Evolutionary conservation across 2,329 filamentous ascomycete genomes (phyloP).

Genomic region (Penicillium janthinellum): DNA sequence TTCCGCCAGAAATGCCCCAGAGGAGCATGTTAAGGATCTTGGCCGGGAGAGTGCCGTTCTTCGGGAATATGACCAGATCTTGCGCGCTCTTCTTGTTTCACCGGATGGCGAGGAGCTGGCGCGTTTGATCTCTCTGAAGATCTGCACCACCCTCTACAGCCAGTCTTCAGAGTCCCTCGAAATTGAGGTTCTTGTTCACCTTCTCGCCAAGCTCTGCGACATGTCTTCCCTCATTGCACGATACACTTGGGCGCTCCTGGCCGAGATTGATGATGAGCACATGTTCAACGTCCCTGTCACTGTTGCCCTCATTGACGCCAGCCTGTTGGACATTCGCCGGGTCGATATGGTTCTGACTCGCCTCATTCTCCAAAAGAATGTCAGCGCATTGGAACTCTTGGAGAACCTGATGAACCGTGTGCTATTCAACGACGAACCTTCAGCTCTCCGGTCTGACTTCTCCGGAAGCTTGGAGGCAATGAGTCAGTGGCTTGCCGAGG

Average conservation of each 20-base stretch:
- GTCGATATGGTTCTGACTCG: constrained; percentile 74
- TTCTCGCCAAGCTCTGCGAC: constrained; percentile 64
- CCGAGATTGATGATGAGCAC: constrained; percentile 59
- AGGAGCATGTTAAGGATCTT: constrained; percentile 61
- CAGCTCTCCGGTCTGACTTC: constrained; percentile 82
- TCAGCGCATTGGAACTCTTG: constrained; percentile 76
- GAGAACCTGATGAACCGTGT: constrained; percentile 76
- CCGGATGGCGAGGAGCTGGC: constrained; percentile 60
- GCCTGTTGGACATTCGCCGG: constrained; percentile 62
- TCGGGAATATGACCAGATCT: constrained; percentile 59
- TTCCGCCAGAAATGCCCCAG: constrained; percentile 57
- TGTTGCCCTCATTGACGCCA: constrained; percentile 60
- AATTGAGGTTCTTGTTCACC: constrained; percentile 63
- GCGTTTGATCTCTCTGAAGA: constrained; percentile 57
- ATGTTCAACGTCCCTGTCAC: constrained; percentile 65
- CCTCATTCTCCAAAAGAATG: constrained; percentile 70
- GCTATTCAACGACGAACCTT: constrained; percentile 74
- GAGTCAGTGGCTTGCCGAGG: constrained; percentile 77
- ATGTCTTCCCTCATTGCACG: constrained; percentile 61
- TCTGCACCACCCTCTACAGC: constrained; percentile 59
- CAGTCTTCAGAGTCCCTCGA: constrained; percentile 59
- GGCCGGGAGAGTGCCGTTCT: constrained; percentile 57
- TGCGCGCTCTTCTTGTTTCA: constrained; percentile 56
- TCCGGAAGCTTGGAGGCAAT: constrained; percentile 78
- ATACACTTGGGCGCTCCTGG: constrained; percentile 51